Evolutionary conservation across 768 basidiomycete species (phyloP), one percentile per base, ranked within the genome.

Genomic region (Leccinellum luteum): DNA sequence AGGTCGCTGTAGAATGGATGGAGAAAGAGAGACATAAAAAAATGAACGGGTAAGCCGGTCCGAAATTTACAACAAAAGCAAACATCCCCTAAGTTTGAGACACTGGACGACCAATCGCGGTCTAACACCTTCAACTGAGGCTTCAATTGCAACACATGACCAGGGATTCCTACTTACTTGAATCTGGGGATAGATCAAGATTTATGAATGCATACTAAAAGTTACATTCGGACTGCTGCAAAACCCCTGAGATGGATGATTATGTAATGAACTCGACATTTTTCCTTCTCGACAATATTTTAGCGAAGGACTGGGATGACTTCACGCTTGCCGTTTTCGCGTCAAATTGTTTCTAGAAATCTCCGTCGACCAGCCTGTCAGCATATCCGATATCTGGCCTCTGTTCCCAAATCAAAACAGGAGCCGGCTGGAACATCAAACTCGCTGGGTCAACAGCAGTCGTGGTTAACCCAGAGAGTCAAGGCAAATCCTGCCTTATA

Each of bases 401-500:
- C 68, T 4, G 10, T 45, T 15, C 45, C 55, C 14, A 41, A 53
- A 7, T 34, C 61, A 49, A 60, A 55, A 13, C 41, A 55, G 17
- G 53, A 44, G 25, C 57, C 64, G 3, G 54, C 8, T 3, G 23
- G 51, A 47, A 15, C 63, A 23, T 28, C 51, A 44, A 55, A 47
- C 28, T 8, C 53, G 5, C 32, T 64, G 0, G 23, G 44, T 38
- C 66, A 63, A 31, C 59, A 68, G 53, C 76, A 77, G 61, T 78
- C 71, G 56, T 87, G 86, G 86, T 71, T 89, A 47, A 83, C 86
- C 14, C 75, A 73, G 25, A 73, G 75, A 64, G 75, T 87, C 51
- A 76, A 80, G 62, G 64, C 75, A 19, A 85, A 81, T 14, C 83
- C 85, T 0, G 58, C 67, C 19, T 74, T 81, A 1, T 76, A 73